Evolutionary conservation across 169 alveolate genomes (phyloP).

Genomic region (Amoebophrya sp.): DNA sequence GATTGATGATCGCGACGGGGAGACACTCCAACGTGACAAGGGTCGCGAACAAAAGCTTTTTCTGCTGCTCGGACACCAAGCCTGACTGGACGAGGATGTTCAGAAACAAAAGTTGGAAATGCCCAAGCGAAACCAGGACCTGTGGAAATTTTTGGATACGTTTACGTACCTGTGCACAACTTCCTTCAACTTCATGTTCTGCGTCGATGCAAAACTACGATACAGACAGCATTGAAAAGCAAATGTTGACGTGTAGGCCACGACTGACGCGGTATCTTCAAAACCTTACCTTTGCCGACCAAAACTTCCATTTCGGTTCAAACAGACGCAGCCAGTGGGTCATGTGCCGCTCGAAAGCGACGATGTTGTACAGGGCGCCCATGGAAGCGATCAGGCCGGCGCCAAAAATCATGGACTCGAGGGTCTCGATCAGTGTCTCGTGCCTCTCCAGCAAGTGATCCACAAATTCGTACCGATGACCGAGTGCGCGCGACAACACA

Average conservation of each 20-base stretch:
- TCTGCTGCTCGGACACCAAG: neutral
- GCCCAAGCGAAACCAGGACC: neutral
- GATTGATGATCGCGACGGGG: neutral
- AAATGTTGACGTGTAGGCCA: too few species aligned
- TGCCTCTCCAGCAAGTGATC: neutral
- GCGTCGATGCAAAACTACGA: too few species aligned
- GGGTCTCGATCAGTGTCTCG: neutral
- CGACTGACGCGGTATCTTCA: too few species aligned
- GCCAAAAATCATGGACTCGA: neutral
- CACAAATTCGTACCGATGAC: neutral
- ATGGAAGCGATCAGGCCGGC: neutral
- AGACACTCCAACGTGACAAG: slow-evolving; percentile 12
- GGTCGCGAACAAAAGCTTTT: neutral
- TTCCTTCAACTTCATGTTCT: too few species aligned
- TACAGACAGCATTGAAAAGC: too few species aligned
- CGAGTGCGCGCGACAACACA: neutral
- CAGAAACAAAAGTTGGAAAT: neutral
- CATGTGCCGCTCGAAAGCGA: slow-evolving; percentile 7
- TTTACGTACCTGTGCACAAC: too few species aligned
- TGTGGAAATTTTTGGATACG: too few species aligned
- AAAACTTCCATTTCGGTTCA: neutral
- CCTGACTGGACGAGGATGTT: neutral
- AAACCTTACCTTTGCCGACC: neutral
- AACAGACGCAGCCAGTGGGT: neutral
- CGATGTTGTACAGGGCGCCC: slow-evolving; percentile 13